A percentile compares a stretch with the other conserved stretches of the same genome.
Conservation (phyloP, 805 yeast species). For the Pichia pseudocactophila region DNA sequence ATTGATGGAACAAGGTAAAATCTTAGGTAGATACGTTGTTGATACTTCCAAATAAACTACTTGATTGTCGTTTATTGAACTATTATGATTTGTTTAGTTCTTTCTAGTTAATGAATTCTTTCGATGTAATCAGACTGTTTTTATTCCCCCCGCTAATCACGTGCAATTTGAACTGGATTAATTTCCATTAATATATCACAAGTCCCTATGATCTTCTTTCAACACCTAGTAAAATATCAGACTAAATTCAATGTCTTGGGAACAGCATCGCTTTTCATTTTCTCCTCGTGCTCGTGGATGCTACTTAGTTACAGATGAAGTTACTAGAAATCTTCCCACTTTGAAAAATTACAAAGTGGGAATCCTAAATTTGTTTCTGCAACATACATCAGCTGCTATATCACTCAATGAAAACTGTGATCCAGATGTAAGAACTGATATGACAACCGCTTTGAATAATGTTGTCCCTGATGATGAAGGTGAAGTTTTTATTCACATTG, state of each 20-base stretch:
- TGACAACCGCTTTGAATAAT: constrained; percentile 53
- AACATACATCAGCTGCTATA: constrained; percentile 74
- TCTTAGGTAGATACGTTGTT: constrained; percentile 56
- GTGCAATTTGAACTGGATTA: no score
- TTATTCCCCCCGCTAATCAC: no score
- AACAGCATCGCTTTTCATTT: constrained; percentile 46
- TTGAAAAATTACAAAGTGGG: constrained; percentile 54
- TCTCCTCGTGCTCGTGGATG: constrained; percentile 56
- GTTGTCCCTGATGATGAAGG: constrained; percentile 59
- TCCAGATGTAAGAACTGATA: constrained; percentile 64
- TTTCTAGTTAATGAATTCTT: no score
- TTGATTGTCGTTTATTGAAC: no score
- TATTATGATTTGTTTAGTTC: no score
- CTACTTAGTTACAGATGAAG: constrained; percentile 64
- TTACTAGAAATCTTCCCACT: constrained; percentile 47
- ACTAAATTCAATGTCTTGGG: constrained; percentile 38
- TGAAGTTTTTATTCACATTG: constrained; percentile 47
- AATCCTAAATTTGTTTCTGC: constrained; percentile 53
- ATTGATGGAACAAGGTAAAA: constrained; percentile 53
- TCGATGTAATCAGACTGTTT: no score
- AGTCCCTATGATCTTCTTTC: no score
- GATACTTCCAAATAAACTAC: constrained; percentile 38
- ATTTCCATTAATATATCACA: no score
- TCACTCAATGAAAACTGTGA: constrained; percentile 76
- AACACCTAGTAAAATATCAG: constrained; percentile 12